These are phyloP conservation scores for Massariosphaeria phaeospora DNA, from an alignment of 495 filamentous ascomycete species.

Conservation along the genomic window DNA sequence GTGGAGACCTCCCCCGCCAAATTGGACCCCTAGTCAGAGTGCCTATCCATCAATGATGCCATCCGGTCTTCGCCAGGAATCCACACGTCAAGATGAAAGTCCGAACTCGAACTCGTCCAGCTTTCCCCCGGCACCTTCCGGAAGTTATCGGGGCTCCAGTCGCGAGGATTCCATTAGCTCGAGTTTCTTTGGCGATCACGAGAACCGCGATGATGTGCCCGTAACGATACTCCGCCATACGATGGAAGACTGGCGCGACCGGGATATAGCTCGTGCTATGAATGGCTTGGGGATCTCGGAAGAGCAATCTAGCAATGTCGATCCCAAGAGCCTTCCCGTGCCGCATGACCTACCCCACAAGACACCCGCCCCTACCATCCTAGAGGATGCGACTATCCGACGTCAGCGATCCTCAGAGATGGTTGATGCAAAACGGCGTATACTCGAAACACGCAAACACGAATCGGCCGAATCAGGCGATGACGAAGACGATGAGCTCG, in stretches of 20 bases:
- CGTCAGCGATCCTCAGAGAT: constrained; percentile 73
- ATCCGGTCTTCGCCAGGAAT: constrained; percentile 59
- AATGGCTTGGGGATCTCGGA: constrained; percentile 69
- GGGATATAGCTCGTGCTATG: constrained; percentile 45
- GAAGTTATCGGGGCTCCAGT: constrained; percentile 71
- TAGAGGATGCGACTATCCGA: constrained; percentile 54
- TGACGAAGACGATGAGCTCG: constrained; percentile 88
- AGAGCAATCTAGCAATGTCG: constrained; percentile 33
- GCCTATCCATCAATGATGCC: constrained; percentile 51
- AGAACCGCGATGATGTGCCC: constrained; percentile 73
- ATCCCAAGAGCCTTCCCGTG: constrained; percentile 38
- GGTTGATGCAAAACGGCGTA: constrained; percentile 52
- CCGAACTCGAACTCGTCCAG: constrained; percentile 77
- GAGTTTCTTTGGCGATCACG: constrained; percentile 78
- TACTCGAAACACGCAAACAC: constrained; percentile 63
- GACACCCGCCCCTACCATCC: constrained; percentile 61
- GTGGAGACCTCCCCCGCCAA: constrained; percentile 72
- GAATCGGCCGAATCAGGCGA: constrained; percentile 84
- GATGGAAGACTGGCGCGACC: constrained; percentile 63
- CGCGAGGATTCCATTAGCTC: constrained; percentile 82
- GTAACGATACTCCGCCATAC: constrained; percentile 65
- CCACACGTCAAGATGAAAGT: constrained; percentile 64
- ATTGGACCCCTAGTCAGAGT: constrained; percentile 42
- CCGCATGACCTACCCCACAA: constrained; percentile 49
- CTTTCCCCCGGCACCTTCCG: constrained; percentile 62